Conservation (phyloP, 805 yeast genomes). For the Candida xiaguanensis region DNA sequence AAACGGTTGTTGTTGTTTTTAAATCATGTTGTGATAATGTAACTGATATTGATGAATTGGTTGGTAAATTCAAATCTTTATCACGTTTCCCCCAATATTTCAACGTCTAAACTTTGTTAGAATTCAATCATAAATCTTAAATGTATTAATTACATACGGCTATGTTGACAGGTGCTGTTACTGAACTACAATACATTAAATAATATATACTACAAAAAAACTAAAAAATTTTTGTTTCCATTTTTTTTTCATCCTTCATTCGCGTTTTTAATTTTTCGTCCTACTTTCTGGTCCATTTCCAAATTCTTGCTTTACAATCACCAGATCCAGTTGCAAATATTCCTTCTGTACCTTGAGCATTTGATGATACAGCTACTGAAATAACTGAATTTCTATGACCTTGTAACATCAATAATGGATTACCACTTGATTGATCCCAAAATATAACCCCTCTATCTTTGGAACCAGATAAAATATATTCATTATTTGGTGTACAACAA, state of each 20-base stretch:
- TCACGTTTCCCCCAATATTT: conserved; percentile 99
- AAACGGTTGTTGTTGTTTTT: conserved; percentile 87
- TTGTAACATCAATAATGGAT: conserved; percentile 90
- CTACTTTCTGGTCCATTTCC: conserved; percentile 72
- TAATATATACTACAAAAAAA: conserved; percentile 3
- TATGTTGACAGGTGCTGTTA: conserved; percentile 96
- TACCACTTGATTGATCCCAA: conserved; percentile 93
- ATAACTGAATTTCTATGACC: conserved; percentile 96
- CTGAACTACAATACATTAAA: conserved; percentile 57
- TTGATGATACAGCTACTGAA: conserved; percentile 86
- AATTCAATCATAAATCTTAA: background rate
- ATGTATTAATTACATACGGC: conserved; percentile 58
- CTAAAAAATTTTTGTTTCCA: conserved; percentile 1
- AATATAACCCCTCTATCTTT: conserved; percentile 96
- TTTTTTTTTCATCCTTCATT: background rate
- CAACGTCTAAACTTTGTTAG: conserved; percentile 51
- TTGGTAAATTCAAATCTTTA: conserved; percentile 81
- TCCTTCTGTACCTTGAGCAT: conserved; percentile 68
- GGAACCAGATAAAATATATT: conserved; percentile 89
- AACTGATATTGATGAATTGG: conserved; percentile 93
- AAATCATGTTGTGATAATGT: conserved; percentile 89
- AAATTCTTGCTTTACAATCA: conserved; percentile 94
- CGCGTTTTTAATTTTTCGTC: background rate
- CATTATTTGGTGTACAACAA: conserved; percentile 89
- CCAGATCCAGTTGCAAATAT: conserved; percentile 97